Evolutionary conservation across 2,329 filamentous ascomycete genomes (phyloP).

Genomic region (Aciculosporium take): DNA sequence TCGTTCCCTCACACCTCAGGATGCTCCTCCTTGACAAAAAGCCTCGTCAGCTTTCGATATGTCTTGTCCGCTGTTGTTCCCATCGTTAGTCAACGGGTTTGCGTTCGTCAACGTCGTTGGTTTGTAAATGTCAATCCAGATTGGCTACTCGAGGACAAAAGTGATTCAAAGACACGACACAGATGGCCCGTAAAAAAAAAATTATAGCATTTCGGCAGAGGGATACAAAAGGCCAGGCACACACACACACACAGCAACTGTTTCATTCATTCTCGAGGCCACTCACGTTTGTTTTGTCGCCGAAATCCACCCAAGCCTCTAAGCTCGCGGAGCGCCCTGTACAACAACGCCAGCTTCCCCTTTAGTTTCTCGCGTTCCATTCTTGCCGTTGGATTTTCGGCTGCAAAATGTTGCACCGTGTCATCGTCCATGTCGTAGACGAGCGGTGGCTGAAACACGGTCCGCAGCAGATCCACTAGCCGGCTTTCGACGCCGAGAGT

Average conservation of each 20-base stretch:
- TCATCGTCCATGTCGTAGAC: slow-evolving; percentile 10
- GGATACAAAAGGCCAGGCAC: too few relatives aligned
- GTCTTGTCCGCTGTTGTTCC: neutral
- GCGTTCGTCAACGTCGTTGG: too few relatives aligned
- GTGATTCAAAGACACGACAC: too few relatives aligned
- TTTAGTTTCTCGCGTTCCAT: neutral
- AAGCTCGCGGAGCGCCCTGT: neutral
- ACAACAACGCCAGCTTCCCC: neutral
- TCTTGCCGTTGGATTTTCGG: slow-evolving; percentile 9
- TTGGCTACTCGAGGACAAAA: too few relatives aligned
- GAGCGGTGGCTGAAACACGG: slow-evolving; percentile 9
- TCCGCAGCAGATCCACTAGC: slow-evolving; percentile 8
- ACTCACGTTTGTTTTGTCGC: neutral
- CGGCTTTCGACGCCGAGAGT: slow-evolving; percentile 12
- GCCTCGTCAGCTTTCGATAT: neutral
- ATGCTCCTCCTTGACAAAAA: neutral
- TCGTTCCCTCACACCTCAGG: slow-evolving; percentile 11
- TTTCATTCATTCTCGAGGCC: too few relatives aligned
- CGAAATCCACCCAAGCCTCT: neutral
- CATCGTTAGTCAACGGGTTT: too few relatives aligned
- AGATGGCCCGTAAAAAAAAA: neutral
- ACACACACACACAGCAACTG: too few relatives aligned
- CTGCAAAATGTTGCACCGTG: slow-evolving; percentile 10
- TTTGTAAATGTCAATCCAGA: too few relatives aligned
- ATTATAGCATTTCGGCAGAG: too few relatives aligned